Conservation (phyloP, 371 early-diverging fungal genomes). For the Furculomyces boomerangus region DNA sequence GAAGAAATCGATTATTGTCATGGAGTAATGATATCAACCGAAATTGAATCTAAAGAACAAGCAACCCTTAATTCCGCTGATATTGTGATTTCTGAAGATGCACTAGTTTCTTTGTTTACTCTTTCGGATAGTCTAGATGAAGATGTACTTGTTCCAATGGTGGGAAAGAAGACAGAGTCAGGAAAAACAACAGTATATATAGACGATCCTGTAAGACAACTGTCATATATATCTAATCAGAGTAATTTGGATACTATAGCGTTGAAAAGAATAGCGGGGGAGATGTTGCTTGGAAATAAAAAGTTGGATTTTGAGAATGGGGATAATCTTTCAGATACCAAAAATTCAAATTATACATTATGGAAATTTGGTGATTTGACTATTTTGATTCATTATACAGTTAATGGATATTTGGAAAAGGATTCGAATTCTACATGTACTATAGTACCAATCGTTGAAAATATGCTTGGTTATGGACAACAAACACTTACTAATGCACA, state of each 20-base stretch:
- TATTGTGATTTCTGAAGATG: conserved; percentile 3
- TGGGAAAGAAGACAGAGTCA: background rate
- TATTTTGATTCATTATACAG: background rate
- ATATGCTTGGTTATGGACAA: background rate
- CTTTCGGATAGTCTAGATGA: background rate
- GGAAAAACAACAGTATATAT: too few relatives aligned
- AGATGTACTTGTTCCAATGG: background rate
- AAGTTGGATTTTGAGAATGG: background rate
- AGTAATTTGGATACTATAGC: background rate
- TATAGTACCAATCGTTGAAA: background rate
- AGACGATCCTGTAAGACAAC: too few relatives aligned
- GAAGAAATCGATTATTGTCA: background rate
- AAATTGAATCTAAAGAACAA: background rate
- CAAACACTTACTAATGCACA: too few relatives aligned
- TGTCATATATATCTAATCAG: background rate
- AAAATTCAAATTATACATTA: conserved; percentile 1
- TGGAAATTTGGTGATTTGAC: conserved; percentile 1
- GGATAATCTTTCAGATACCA: background rate
- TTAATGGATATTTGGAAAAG: background rate
- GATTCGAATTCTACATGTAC: background rate
- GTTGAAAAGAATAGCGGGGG: background rate
- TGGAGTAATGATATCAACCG: background rate
- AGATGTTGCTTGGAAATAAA: background rate
- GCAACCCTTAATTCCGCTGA: background rate
- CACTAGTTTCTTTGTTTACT: background rate